These are phyloP conservation scores for Aegle marmelos DNA, from an alignment of 345 rosid species.

Conservation along the genomic window DNA sequence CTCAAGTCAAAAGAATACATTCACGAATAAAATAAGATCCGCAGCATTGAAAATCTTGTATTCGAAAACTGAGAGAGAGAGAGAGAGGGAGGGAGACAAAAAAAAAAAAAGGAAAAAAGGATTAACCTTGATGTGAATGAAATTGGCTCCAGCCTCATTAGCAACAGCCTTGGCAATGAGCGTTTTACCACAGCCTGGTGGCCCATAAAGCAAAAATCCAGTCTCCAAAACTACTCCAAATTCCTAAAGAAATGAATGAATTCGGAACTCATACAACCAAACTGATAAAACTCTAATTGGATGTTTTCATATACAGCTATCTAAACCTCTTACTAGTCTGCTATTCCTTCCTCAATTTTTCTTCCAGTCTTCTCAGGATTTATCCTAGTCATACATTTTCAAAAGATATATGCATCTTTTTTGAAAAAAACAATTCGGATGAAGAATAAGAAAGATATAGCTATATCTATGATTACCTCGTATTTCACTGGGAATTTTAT, in stretches of 20 bases:
- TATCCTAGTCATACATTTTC: neutral
- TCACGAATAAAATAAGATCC: neutral
- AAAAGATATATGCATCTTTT: neutral
- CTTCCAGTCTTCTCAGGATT: neutral
- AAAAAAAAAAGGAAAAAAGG: neutral
- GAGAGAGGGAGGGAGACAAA: too few relatives aligned
- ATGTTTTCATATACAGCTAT: neutral
- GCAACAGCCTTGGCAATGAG: conserved; percentile 98
- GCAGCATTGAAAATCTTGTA: neutral
- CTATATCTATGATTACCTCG: conserved; percentile 39
- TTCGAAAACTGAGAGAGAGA: neutral
- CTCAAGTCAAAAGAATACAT: neutral
- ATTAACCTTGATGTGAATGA: conserved; percentile 84
- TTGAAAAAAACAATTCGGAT: too few relatives aligned
- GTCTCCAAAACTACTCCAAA: conserved; percentile 76
- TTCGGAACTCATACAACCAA: neutral
- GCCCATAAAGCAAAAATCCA: conserved; percentile 94
- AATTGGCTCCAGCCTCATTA: conserved; percentile 94
- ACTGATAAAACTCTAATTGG: neutral
- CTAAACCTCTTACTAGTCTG: neutral
- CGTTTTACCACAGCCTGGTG: conserved; percentile 99
- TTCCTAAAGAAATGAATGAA: conserved; percentile 45
- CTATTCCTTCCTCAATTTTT: neutral
- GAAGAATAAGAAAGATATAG: too few relatives aligned
- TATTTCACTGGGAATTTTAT: conserved; percentile 70